These are phyloP conservation scores for Fraxinus pennsylvanica DNA, from an alignment of 257 asterid species.

Conservation along the genomic window DNA sequence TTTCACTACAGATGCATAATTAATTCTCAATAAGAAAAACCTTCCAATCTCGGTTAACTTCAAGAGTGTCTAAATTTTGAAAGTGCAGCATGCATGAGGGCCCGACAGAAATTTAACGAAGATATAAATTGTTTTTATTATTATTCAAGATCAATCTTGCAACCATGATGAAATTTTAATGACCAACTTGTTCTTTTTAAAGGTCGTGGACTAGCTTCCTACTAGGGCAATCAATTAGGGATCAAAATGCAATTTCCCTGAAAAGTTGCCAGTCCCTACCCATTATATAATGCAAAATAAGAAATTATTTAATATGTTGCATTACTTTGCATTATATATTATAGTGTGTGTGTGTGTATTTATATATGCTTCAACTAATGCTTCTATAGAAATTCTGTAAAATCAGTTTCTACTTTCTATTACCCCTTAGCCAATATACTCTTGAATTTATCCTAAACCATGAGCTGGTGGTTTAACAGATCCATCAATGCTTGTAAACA, in stretches of 20 bases:
- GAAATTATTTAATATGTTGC: not conserved
- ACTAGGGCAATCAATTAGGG: not conserved
- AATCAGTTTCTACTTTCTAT: not conserved
- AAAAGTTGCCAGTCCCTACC: too few relatives aligned
- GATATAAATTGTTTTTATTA: too few relatives aligned
- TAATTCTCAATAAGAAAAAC: not conserved
- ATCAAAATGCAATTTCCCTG: not conserved
- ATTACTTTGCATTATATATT: too few relatives aligned
- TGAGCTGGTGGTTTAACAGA: constrained; percentile 81
- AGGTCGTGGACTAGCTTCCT: not conserved
- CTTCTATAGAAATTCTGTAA: not conserved
- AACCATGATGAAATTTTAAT: too few relatives aligned
- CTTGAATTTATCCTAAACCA: constrained; percentile 23
- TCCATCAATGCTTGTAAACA: constrained; percentile 56
- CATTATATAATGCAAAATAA: too few relatives aligned
- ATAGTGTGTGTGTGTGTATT: not conserved
- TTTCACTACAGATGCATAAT: not conserved
- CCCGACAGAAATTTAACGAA: too few relatives aligned
- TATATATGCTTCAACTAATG: not conserved
- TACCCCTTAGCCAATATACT: not conserved
- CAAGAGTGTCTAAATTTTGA: not conserved
- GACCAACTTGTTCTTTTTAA: not conserved
- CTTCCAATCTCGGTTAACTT: not conserved
- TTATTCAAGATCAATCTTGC: not conserved
- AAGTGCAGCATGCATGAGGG: not conserved